phyloP scores from a whole-genome alignment of 441 rosid genomes.

The Adansonia rubrostipa region DNA sequence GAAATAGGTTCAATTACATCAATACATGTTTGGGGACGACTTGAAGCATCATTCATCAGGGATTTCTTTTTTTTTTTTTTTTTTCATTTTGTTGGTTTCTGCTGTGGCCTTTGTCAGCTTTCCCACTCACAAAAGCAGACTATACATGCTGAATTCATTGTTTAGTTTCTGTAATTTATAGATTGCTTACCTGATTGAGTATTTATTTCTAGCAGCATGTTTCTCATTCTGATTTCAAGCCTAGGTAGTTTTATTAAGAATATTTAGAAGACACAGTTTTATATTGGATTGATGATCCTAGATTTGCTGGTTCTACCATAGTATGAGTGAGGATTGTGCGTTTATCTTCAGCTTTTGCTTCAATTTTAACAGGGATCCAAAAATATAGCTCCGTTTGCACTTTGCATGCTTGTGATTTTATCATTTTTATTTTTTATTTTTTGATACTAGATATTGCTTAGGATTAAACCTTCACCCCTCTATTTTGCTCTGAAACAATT shows the following conservation, averaged over 20 bases:
- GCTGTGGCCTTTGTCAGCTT: conserved; percentile 24
- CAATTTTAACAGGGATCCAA: not conserved
- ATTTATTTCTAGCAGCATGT: conserved; percentile 15
- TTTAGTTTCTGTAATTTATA: conserved; percentile 22
- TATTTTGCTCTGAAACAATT: no score
- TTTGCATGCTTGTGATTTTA: not conserved
- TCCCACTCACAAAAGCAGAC: conserved; percentile 1
- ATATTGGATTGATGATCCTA: not conserved
- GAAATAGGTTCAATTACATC: not conserved
- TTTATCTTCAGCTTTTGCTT: not conserved
- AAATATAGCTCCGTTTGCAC: not conserved
- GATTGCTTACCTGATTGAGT: conserved; percentile 2
- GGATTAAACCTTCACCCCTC: no score
- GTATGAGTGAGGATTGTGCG: not conserved
- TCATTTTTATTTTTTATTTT: no score
- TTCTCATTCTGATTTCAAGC: conserved; percentile 8
- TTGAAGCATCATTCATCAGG: conserved; percentile 31
- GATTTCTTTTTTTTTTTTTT: not conserved
- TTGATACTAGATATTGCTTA: no score
- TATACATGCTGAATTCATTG: conserved; percentile 30
- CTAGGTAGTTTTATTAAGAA: not conserved
- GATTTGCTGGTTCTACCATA: not conserved
- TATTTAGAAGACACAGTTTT: not conserved
- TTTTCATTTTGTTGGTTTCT: conserved; percentile 35
- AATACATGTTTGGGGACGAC: conserved; percentile 10